phyloP scores from a whole-genome alignment of 2,329 filamentous ascomycete genomes.

The Fusarium sororula region DNA sequence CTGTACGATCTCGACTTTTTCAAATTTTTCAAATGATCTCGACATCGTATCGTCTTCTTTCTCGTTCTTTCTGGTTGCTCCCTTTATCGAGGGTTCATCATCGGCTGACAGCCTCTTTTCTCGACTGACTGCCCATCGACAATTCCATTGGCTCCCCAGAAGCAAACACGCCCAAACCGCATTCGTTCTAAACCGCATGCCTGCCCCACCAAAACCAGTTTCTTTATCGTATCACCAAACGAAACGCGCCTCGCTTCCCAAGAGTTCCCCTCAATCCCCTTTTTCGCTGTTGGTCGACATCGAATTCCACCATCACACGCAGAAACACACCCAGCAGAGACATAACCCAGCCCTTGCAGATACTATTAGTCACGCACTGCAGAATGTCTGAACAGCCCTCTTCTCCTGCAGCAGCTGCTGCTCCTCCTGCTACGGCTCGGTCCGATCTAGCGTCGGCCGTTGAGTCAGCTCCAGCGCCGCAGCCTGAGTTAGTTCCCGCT shows the following conservation, averaged over 20 bases:
- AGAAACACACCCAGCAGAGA: background rate
- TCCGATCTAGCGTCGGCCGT: constrained; percentile 20
- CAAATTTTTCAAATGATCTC: accelerated
- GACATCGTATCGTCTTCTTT: too few relatives aligned
- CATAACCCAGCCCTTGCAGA: background rate
- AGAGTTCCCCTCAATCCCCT: background rate
- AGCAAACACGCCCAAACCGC: background rate
- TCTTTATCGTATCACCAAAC: background rate
- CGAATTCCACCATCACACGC: background rate
- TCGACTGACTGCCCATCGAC: too few relatives aligned
- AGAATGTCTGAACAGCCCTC: constrained; percentile 16
- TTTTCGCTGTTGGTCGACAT: background rate
- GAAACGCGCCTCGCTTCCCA: background rate
- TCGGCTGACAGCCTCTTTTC: too few relatives aligned
- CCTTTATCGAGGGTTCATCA: too few relatives aligned
- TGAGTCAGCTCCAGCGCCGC: constrained; percentile 18
- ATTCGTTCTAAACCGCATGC: background rate
- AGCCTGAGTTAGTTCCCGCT: constrained; percentile 28
- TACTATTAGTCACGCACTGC: background rate
- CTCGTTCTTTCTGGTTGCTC: too few relatives aligned
- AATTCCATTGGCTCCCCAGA: background rate
- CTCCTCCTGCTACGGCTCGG: constrained; percentile 7
- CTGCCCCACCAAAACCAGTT: background rate
- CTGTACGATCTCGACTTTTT: too few relatives aligned
- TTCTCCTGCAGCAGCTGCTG: background rate